A percentile compares a stretch with the other conserved stretches of the same genome.
phyloP scores from a whole-genome alignment of 768 basidiomycete species.

The Cubamyces lactineus region DNA sequence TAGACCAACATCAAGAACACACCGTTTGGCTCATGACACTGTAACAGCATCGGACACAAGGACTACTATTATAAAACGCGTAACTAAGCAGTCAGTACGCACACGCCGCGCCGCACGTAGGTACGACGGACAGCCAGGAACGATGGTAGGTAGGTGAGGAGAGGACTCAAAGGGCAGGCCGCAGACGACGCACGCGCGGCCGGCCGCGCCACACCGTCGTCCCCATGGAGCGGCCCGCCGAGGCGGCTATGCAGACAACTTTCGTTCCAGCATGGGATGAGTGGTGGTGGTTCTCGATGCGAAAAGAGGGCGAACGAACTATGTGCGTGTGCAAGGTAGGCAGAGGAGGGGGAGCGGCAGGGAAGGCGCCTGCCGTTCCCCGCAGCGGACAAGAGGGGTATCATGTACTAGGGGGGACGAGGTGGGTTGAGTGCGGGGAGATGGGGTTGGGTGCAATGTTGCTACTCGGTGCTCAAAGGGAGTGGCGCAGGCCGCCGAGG shows the following conservation, averaged over 20 bases:
- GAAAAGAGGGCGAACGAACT: not conserved
- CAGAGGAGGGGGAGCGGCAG: slow-evolving; percentile 2
- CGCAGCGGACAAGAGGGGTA: slow-evolving; percentile 3
- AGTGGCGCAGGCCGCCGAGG: slow-evolving; percentile 11
- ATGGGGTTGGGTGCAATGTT: too few relatives aligned
- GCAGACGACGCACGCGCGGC: slow-evolving; percentile 6
- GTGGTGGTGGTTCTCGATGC: too few relatives aligned
- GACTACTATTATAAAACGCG: too few relatives aligned
- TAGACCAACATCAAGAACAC: too few relatives aligned
- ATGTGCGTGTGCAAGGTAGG: not conserved
- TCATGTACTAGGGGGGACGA: slow-evolving; percentile 4
- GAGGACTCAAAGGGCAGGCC: not conserved
- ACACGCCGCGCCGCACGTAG: too few relatives aligned
- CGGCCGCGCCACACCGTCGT: not conserved
- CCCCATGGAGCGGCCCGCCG: slow-evolving; percentile 16
- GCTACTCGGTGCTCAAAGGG: not conserved
- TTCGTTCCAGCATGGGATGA: slow-evolving; percentile 16
- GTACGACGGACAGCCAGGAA: too few relatives aligned
- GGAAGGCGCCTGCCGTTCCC: slow-evolving; percentile 16
- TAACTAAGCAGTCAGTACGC: too few relatives aligned
- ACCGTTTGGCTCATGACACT: too few relatives aligned
- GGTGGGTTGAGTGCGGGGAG: not conserved
- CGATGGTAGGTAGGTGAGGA: too few relatives aligned
- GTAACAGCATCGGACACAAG: too few relatives aligned
- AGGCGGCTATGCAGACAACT: slow-evolving; percentile 6